phyloP scores from a whole-genome alignment of 148 eudicot genomes.

The Rhododendron mucronatum region DNA sequence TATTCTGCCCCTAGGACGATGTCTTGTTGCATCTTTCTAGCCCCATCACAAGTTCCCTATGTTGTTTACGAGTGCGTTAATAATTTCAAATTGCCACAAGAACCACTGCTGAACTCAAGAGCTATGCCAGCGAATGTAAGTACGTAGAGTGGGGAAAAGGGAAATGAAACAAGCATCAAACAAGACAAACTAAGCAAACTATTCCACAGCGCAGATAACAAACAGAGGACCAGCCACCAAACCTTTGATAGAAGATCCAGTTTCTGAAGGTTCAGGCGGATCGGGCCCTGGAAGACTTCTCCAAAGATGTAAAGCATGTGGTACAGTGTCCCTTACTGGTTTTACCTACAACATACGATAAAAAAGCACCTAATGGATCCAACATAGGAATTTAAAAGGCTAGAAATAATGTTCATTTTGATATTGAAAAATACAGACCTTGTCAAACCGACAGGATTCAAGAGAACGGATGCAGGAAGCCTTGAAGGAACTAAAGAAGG shows the following conservation, averaged over 20 bases:
- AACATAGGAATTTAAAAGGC: constrained; percentile 11
- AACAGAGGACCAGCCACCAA: constrained; percentile 14
- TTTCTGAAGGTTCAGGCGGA: constrained; percentile 52
- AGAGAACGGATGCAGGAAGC: constrained; percentile 63
- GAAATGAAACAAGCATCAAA: not conserved
- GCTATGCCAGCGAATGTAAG: not conserved
- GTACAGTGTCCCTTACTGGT: constrained; percentile 79
- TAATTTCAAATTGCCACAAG: not conserved
- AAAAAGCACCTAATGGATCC: constrained; percentile 15
- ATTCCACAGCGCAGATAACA: not conserved
- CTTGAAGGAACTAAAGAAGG: constrained; percentile 50
- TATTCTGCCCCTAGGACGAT: not conserved
- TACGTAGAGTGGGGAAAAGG: not conserved
- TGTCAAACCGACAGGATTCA: constrained; percentile 88
- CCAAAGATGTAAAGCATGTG: constrained; percentile 71
- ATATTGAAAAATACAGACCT: constrained; percentile 36
- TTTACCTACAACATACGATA: constrained; percentile 54
- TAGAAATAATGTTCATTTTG: not conserved
- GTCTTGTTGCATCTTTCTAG: not conserved
- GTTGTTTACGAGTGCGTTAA: not conserved
- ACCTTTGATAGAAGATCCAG: constrained; percentile 66
- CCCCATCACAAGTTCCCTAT: not conserved
- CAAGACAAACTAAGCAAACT: not conserved
- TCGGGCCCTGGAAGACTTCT: constrained; percentile 51
- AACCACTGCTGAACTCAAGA: not conserved